Base-by-base conservation (phyloP, 75 land plant genomes). In the Isoetes taiwanensis region DNA sequence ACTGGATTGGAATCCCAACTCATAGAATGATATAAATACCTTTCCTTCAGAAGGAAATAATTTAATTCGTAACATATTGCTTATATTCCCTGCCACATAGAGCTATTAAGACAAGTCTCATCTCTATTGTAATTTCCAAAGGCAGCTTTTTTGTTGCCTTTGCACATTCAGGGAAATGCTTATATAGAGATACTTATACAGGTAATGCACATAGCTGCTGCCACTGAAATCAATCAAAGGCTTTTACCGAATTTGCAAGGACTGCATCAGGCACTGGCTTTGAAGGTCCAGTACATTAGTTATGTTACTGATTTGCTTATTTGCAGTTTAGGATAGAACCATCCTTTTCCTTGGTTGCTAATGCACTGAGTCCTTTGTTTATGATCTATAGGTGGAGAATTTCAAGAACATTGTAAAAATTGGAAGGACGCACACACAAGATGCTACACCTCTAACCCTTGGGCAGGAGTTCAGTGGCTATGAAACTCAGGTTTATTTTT, bases 181-280 rank as follows among this genome's bases (percentile, higher is more conserved):
- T 60, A 20, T 12, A 11, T 56, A 20, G 63, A 54, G 28, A 28
- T 58, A 16, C 24, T 34, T 69, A n/a, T n/a, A 20, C 76, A 90
- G 97, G 97, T 80, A 20, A 90, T 90, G 97, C 97, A 90, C 56
- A 85, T 90, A 72, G 97, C 97, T 48, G 97, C 90, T 54, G 90
- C 79, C 29, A 55, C 63, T 26, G 96, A 93, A 69, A 80, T 85
- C 32, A 87, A 93, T 60, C 64, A 70, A 16, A 84, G 73, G 60
- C 80, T 93, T 16, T 33, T 93, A 30, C 98, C 98, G 41, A 84
- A 72, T 21, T 68, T 93, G 81, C 69, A 72, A 34, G 69, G 61
- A 23, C 61, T 93, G 43, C 83, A 78, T 43, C 11, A 67, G 30
- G 70, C 89, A 25, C 67, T 93, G 32, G 62, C 31, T 17, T 52